These are phyloP conservation scores for Elasticomyces elasticus DNA, from an alignment of 495 filamentous ascomycete species.

Conservation along the genomic window DNA sequence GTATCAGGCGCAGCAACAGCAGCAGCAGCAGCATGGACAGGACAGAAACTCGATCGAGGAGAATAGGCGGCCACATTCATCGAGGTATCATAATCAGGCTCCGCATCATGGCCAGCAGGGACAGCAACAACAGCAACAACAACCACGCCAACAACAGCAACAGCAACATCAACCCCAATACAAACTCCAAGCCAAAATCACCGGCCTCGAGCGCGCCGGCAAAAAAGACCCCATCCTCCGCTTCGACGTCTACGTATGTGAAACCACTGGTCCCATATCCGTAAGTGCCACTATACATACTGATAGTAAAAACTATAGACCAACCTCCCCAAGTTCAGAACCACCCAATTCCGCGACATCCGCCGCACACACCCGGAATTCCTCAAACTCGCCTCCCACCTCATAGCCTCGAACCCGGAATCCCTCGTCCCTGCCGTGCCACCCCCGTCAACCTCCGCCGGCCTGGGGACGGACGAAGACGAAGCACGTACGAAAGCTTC, in stretches of 20 bases:
- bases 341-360: conserved; percentile 95
- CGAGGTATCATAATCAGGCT: conserved; percentile 14
- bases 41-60: conserved; percentile 8
- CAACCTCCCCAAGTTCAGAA: conserved; percentile 93
- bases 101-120: conserved; percentile 9
- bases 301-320: conserved; percentile 47
- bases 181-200: conserved; percentile 88
- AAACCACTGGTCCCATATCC: background rate
- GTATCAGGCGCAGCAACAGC: conserved; percentile 12
- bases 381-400: conserved; percentile 82
- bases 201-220: conserved; percentile 79
- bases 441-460: conserved; percentile 79
- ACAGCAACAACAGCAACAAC: conserved; percentile 8
- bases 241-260: conserved; percentile 84
- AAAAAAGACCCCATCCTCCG: conserved; percentile 90
- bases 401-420: conserved; percentile 93
- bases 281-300: conserved; percentile 1
- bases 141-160: conserved; percentile 1
- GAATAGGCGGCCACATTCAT: conserved; percentile 17
- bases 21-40: background rate
- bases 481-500: conserved; percentile 77
- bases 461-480: conserved; percentile 94
- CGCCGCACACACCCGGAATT: conserved; percentile 94
- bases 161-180: conserved; percentile 17
- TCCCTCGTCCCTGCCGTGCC: conserved; percentile 96